These are phyloP conservation scores for Raddia distichophylla DNA, from an alignment of 176 grass and related monocot species.

Conservation along the genomic window DNA sequence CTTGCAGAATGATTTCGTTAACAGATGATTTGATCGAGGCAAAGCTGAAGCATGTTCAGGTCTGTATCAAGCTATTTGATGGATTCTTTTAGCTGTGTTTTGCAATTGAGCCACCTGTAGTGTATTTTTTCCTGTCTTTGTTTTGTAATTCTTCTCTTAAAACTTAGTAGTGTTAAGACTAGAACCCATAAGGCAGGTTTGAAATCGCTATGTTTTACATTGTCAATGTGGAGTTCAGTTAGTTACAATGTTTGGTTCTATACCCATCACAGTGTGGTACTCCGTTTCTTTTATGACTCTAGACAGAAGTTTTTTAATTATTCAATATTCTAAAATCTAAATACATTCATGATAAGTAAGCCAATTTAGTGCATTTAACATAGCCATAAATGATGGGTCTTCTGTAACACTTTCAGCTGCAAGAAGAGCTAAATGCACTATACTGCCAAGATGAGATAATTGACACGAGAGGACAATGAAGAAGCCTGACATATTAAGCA, in stretches of 20 bases:
- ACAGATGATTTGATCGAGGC: conserved; percentile 76
- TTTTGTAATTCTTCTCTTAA: background rate
- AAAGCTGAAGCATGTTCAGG: conserved; percentile 84
- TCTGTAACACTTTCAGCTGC: conserved; percentile 58
- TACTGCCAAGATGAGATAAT: conserved; percentile 76
- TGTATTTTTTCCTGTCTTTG: background rate
- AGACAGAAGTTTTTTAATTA: background rate
- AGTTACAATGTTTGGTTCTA: background rate
- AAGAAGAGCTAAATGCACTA: conserved; percentile 79
- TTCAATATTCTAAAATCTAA: background rate
- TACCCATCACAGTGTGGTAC: background rate
- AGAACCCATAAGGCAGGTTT: background rate
- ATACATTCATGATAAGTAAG: background rate
- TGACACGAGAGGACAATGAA: conserved; percentile 55
- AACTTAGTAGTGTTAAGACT: background rate
- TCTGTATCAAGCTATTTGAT: conserved; percentile 32
- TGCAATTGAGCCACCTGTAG: background rate
- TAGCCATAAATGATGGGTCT: background rate
- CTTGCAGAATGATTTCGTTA: conserved; percentile 84
- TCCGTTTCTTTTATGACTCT: background rate
- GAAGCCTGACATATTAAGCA: conserved; percentile 45
- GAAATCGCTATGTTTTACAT: background rate
- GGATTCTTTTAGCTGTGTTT: background rate
- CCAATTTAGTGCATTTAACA: background rate
- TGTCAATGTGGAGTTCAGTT: background rate